Conservation (phyloP, 202 grass and related monocot species). For the Setaria viridis region DNA sequence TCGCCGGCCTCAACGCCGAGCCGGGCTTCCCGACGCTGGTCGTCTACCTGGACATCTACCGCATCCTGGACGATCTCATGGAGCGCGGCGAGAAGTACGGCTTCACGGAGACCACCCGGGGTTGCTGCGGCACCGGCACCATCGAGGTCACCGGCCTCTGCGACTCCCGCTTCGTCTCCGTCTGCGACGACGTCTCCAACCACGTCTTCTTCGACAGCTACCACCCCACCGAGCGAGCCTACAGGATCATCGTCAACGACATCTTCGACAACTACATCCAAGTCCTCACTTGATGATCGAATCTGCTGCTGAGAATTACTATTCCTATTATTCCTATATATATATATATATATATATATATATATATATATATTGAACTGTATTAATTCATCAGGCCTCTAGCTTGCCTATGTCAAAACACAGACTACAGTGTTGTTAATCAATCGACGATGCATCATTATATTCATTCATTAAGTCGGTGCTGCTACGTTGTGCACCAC, state of each 20-base stretch:
- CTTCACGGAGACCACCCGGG: conserved; percentile 59
- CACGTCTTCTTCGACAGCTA: conserved; percentile 91
- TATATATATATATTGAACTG: no score
- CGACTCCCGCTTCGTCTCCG: conserved; percentile 43
- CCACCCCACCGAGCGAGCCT: conserved; percentile 74
- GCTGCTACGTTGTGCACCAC: no score
- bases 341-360: no score
- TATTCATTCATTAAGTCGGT: no score
- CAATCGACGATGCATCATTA: no score
- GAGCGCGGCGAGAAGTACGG: conserved; percentile 41
- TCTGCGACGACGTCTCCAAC: conserved; percentile 55
- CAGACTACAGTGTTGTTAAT: no score
- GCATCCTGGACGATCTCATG: conserved; percentile 50
- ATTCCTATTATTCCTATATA: no score
- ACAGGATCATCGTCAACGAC: conserved; percentile 66
- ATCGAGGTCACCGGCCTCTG: conserved; percentile 77
- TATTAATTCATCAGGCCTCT: no score
- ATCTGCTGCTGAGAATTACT: no score
- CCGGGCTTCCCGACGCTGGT: neutral
- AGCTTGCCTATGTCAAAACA: no score
- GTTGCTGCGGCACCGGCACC: conserved; percentile 81
- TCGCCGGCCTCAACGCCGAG: conserved; percentile 1
- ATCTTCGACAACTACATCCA: conserved; percentile 63
- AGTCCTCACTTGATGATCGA: neutral
- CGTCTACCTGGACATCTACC: conserved; percentile 72